Evolutionary conservation across 1,284 basidiomycete species (phyloP), one percentile per base, ranked within the genome.

Genomic region (Phellopilus nigrolimitatus): DNA sequence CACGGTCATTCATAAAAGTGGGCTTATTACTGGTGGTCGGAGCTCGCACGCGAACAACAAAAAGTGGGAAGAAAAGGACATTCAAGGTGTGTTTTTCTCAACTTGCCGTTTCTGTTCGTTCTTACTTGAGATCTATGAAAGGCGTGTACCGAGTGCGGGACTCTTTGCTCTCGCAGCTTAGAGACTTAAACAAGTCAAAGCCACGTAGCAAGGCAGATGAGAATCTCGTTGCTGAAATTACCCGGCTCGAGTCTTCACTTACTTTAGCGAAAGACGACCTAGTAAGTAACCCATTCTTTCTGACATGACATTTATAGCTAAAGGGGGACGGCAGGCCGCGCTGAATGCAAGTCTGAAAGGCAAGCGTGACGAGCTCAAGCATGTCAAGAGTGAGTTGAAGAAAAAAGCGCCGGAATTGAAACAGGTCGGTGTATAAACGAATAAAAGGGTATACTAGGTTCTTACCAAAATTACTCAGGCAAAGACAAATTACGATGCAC

Each of bases 1-100:
- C 0, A 98, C 95, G 0, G 75, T 99, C 51, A 97, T 99, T 48
- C 97, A 99, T 68, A 97, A 95, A 74, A 94, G 89, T 59, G 97
- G 97, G 60, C 72, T 97, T 41, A 99, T 99, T 64, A 99, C 97
- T 30, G 97, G 97, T 71, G 97, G 97, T 38, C 76, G 83, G 28
- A 91, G 90, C 56, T 79, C 83, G 0, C 82, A 84, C 58, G 76
- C 74, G 33, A 79, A 68, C 31, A 76, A 78, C 44, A 86, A 90
- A 68, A 91, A 91, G 62, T 98, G 93, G 86, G 91, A 95, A 54
- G 95, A 98, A 64, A 88, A 87, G 57, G 93, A 97, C 60, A 79
- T 98, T 2, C 84, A 92, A 68, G 88, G 92, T 86, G 49, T 10
- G 52, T 6, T 34, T 4, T n/a, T n/a, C 19, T 30, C 37, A 13